phyloP scores from a whole-genome alignment of 257 asterid genomes.

The Agastache rugosa region DNA sequence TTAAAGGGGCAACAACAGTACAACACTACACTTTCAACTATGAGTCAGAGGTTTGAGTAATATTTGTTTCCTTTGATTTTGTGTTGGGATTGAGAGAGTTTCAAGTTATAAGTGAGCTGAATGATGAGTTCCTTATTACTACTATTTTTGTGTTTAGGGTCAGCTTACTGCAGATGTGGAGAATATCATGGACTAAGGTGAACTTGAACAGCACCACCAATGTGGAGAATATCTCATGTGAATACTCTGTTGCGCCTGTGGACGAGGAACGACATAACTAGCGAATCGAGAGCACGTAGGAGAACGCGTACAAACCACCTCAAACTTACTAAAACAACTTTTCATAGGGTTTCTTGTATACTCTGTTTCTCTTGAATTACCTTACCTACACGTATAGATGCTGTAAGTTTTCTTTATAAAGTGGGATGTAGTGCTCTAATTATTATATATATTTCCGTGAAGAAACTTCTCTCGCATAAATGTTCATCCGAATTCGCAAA shows the following conservation, averaged over 20 bases:
- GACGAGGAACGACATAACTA: constrained; percentile 54
- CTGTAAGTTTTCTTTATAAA: neutral
- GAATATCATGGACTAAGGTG: constrained; percentile 71
- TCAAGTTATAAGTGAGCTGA: neutral
- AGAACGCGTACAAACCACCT: neutral
- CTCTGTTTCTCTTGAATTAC: neutral
- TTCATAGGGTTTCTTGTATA: neutral
- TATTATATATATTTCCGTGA: too few relatives aligned
- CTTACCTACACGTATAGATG: neutral
- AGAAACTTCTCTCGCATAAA: too few relatives aligned
- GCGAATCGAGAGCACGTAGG: neutral
- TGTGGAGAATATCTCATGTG: constrained; percentile 50
- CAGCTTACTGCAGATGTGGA: constrained; percentile 75
- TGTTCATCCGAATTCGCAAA: too few relatives aligned
- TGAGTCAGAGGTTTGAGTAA: neutral
- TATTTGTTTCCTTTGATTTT: neutral
- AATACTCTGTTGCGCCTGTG: constrained; percentile 59
- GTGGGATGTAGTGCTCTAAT: constrained; percentile 1
- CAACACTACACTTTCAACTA: neutral
- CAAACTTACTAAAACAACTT: neutral
- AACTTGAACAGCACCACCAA: constrained; percentile 49
- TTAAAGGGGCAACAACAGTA: neutral
- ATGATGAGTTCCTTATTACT: constrained; percentile 4
- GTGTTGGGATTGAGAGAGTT: neutral
- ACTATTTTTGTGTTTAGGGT: constrained; percentile 51